A percentile compares a stretch with the other conserved stretches of the same genome.
phyloP scores from a whole-genome alignment of 176 grass and related monocot species.

The Oryza glumipatula region DNA sequence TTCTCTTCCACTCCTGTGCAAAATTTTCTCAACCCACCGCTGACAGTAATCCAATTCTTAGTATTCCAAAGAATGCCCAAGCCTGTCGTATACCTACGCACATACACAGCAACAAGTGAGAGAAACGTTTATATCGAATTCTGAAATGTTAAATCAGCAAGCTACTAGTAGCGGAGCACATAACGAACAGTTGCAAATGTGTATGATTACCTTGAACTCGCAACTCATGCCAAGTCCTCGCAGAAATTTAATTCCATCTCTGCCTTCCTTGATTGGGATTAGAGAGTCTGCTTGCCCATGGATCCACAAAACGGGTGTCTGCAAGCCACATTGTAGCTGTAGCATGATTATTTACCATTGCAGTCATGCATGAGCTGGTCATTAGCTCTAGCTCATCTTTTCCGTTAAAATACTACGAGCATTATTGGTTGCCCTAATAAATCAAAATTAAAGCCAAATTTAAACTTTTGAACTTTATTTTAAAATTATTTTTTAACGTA shows the following conservation, averaged over 20 bases:
- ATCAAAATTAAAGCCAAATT: no score
- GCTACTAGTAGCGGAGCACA: no score
- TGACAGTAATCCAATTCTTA: conserved; percentile 39
- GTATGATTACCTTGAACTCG: conserved; percentile 39
- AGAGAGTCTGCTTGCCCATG: conserved; percentile 38
- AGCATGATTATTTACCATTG: background rate
- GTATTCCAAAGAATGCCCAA: conserved; percentile 36
- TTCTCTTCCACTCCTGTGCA: background rate
- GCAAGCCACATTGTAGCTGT: background rate
- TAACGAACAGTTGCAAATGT: no score
- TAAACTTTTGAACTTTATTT: no score
- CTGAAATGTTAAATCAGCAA: no score
- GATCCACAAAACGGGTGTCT: conserved; percentile 50
- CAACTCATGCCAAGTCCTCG: conserved; percentile 24
- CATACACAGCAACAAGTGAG: background rate
- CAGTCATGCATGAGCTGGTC: background rate
- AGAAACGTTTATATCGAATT: no score
- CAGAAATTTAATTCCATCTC: conserved; percentile 33
- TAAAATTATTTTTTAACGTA: no score
- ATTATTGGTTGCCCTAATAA: no score
- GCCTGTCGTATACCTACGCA: conserved; percentile 22
- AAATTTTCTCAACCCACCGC: conserved; percentile 3
- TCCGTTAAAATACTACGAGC: no score
- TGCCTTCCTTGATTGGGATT: conserved; percentile 32
- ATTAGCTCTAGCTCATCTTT: no score